Evolutionary conservation across 306 rosid genomes (phyloP), one percentile per base, ranked within the genome.

Genomic region (Casuarina glauca): DNA sequence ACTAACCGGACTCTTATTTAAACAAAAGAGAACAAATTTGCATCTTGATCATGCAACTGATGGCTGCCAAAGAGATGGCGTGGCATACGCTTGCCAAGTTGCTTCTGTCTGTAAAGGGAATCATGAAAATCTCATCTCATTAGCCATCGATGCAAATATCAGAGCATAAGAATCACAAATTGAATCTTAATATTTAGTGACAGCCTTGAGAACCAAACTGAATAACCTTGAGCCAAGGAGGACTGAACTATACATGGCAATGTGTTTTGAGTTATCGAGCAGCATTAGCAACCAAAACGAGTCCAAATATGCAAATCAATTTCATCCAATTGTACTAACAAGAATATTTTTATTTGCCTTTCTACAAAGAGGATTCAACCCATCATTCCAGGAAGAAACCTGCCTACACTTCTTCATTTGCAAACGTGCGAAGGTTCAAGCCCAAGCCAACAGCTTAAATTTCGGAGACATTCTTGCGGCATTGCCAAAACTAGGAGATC

Each of bases 401-500:
- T 7, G 32, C 35, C 71, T n/a, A 42, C 48, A 7, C 12, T 42
- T 43, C 3, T 66, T 42, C 35, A 9, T 9, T 32, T 9, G 51
- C 51, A 58, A 58, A 26, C 20, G 39, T 9, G 64, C 9, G 5
- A n/a, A 58, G 39, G 26, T 76, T 80, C 57, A 48, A 58, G 49
- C 53, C 67, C 79, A 69, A 77, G 75, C 52, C 79, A 73, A 64
- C 45, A 57, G 6, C 72, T 81, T 35, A 54, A 70, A 55, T 70
- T 26, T 26, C 32, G 32, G 32, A 26, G 32, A 26, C 0, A 26
- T 26, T 26, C 32, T 26, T 26, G 32, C 0, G 32, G 32, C 32
- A 26, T 26, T 26, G 32, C 32, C 32, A 26, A 26, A 26, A 26
- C 32, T 26, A 26, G 32, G 32, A 26, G 32, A 26, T 26, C 32